Conservation (phyloP, 768 basidiomycete species). For the Xerocomellus dryophilus region DNA sequence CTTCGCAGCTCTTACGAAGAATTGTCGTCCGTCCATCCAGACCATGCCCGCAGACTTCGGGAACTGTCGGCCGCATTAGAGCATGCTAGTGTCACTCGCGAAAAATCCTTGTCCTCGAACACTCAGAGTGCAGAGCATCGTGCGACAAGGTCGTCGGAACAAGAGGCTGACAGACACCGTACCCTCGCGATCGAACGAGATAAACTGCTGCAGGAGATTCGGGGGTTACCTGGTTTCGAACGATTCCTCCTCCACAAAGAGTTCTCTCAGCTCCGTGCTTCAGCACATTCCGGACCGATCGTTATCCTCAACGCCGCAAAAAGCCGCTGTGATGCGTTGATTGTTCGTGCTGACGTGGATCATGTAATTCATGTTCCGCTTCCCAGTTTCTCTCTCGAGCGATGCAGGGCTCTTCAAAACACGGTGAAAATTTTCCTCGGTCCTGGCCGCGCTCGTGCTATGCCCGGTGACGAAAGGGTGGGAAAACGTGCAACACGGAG, state of each 20-base stretch:
- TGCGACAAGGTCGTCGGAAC: background rate
- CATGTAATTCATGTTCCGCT: conserved; percentile 3
- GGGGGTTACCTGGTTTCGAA: conserved; percentile 1
- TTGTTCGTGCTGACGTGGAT: background rate
- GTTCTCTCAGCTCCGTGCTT: background rate
- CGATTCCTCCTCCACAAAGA: conserved; percentile 4
- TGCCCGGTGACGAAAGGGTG: background rate
- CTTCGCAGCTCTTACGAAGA: conserved; percentile 8
- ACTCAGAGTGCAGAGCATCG: too few species aligned
- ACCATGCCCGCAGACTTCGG: background rate
- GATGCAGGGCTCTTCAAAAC: background rate
- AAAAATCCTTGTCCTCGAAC: background rate
- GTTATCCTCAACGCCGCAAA: background rate
- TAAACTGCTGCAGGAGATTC: background rate
- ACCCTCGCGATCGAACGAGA: conserved; percentile 2
- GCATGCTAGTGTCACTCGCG: background rate
- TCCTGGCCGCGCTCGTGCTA: background rate
- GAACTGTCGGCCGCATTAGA: background rate
- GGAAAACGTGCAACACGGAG: background rate
- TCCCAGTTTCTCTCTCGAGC: background rate
- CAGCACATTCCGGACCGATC: background rate
- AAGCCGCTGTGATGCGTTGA: conserved; percentile 32
- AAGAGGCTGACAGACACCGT: background rate
- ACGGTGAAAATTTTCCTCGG: background rate
- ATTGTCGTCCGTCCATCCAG: background rate